Percentiles rank a stretch among this genome's conserved stretches.
phyloP scores from a whole-genome alignment of 305 asterid species.

The Fraxinus platypoda region DNA sequence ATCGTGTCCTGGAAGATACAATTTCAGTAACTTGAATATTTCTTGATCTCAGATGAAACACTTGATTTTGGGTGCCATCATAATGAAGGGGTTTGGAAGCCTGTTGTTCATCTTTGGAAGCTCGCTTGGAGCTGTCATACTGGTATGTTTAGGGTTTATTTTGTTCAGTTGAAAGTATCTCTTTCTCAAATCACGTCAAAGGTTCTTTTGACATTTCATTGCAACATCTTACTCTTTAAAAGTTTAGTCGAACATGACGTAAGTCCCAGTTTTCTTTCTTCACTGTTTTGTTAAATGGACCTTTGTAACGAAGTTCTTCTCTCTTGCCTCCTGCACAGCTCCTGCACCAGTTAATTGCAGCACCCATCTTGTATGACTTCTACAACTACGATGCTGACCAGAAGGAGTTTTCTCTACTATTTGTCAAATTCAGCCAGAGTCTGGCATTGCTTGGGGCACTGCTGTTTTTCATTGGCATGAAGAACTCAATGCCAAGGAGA shows the following conservation, averaged over 20 bases:
- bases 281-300: neutral
- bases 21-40: slow-evolving; percentile 10
- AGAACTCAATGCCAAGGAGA: slow-evolving; percentile 72
- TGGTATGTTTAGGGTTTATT: slow-evolving; percentile 39
- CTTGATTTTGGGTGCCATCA: slow-evolving; percentile 65
- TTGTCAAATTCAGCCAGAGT: slow-evolving; percentile 67
- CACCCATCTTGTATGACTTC: slow-evolving; percentile 81
- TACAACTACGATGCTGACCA: slow-evolving; percentile 80
- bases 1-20: neutral
- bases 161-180: neutral
- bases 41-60: slow-evolving; percentile 52
- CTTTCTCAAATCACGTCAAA: neutral
- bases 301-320: slow-evolving; percentile 7
- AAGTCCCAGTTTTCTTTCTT: neutral
- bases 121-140: slow-evolving; percentile 70
- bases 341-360: slow-evolving; percentile 64
- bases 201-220: neutral
- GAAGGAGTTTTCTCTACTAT: slow-evolving; percentile 61
- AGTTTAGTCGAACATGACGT: neutral
- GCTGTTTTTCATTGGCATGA: slow-evolving; percentile 83
- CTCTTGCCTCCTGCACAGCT: slow-evolving; percentile 37
- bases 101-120: slow-evolving; percentile 74
- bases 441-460: slow-evolving; percentile 82
- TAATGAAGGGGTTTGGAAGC: slow-evolving; percentile 73
- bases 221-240: neutral